Base-by-base conservation (phyloP, 257 asterid species). In the Capsicum baccatum region DNA sequence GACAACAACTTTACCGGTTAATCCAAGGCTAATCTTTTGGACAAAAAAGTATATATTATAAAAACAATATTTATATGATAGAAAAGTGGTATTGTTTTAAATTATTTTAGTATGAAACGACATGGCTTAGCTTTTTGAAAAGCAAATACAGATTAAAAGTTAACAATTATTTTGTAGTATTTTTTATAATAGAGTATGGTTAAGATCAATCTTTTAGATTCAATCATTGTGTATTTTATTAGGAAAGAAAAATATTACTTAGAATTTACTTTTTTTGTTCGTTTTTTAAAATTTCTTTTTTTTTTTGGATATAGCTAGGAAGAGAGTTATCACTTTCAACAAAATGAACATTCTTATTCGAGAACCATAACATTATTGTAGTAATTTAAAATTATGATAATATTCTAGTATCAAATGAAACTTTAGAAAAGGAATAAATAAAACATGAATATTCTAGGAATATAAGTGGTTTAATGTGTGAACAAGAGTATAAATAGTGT, bases 131-230 rank as follows among this genome's bases (percentile, higher is more conserved):
- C 90, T 89, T 89, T 85, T 87, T 90, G 81, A 67, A 88, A 79
- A 79, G 89, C 90, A 92, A 68, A 89, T 50, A 69, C 79, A 79
- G 85, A 26, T 82, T 68, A 83, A 88, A 83, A 87, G 85, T 84
- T 39, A 78, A 67, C 83, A 80, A 88, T 80, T 35, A 52, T 63
- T 62, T 19, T 55, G 84, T 88, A 84, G 35, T n/a, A 85, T 76
- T 86, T 80, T 80, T 57, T 84, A 58, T 81, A 83, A 33, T 87
- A 84, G 88, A 84, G 89, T 90, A 84, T 82, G 84, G 97, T 93
- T 93, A 91, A 92, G 91, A 86, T 92, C 90, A 69, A 84, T 90
- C 98, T 94, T 93, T 93, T 91, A 76, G 86, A 85, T 82, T 91
- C 93, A 91, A 93, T 94, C 91, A 94, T 93, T 93, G 89, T 88